These are phyloP conservation scores for Potentilla sterilis DNA, from an alignment of 306 rosid species.

Conservation along the genomic window DNA sequence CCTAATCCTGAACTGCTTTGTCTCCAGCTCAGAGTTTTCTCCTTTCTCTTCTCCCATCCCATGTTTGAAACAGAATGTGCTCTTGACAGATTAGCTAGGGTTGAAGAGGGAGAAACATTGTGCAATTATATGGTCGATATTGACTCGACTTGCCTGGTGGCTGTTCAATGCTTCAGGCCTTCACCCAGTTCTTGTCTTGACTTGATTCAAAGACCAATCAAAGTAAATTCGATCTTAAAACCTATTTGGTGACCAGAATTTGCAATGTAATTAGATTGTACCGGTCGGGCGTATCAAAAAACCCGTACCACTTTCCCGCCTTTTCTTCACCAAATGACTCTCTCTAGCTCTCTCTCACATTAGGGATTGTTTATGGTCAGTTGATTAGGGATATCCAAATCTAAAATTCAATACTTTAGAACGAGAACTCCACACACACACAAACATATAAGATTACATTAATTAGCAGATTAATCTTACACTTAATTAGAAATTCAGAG, in stretches of 20 bases:
- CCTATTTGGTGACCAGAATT: background rate
- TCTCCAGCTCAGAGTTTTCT: no score
- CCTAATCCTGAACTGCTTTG: no score
- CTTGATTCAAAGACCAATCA: background rate
- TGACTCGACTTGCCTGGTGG: no score
- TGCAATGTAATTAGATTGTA: background rate
- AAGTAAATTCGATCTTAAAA: background rate
- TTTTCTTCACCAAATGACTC: background rate
- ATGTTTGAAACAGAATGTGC: no score
- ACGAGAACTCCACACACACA: background rate
- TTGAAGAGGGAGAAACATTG: no score
- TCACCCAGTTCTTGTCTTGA: no score
- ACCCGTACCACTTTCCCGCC: conserved; percentile 30
- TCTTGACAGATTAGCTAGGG: no score
- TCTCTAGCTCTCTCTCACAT: background rate
- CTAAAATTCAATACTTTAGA: background rate
- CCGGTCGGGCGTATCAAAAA: background rate
- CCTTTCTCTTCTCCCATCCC: no score
- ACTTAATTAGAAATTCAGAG: background rate
- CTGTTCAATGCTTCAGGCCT: no score
- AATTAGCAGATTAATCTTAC: conserved; percentile 3
- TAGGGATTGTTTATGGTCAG: no score
- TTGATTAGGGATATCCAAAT: background rate
- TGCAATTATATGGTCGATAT: no score
- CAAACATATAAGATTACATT: background rate